Percentiles rank a stretch among this genome's conserved stretches.
Evolutionary conservation across 305 asterid genomes (phyloP).

Genomic region (Fraxinus platypoda): DNA sequence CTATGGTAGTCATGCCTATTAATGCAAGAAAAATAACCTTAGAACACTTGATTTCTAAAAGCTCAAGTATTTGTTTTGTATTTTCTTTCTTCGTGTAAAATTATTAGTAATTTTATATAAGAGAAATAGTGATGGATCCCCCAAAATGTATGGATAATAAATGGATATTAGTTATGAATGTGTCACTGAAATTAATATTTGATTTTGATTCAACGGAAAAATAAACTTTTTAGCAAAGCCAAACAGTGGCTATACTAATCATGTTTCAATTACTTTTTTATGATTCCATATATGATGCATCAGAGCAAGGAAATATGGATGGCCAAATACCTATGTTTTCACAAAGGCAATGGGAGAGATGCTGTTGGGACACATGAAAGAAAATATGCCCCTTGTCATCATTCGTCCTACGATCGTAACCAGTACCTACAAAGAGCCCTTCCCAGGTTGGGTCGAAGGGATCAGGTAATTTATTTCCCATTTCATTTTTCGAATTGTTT

Average conservation of each 20-base stretch:
- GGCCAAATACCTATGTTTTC: slow-evolving; percentile 91
- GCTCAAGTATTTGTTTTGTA: not conserved
- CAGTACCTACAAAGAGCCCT: slow-evolving; percentile 77
- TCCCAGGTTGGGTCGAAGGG: slow-evolving; percentile 98
- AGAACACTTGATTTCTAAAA: not conserved
- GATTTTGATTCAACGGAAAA: not conserved
- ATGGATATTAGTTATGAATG: not conserved
- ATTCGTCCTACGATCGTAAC: slow-evolving; percentile 79
- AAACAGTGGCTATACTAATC: not conserved
- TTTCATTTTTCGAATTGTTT: not conserved
- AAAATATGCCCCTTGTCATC: slow-evolving; percentile 53
- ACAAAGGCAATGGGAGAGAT: slow-evolving; percentile 90
- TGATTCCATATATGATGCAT: not conserved
- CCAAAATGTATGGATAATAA: not conserved
- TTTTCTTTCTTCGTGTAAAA: not conserved
- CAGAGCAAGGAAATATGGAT: slow-evolving; percentile 80
- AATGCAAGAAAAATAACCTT: not conserved
- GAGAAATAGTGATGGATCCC: not conserved
- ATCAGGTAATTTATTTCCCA: slow-evolving; percentile 44
- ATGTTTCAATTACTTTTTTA: not conserved
- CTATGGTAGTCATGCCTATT: not conserved
- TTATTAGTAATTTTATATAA: too few species aligned
- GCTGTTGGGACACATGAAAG: slow-evolving; percentile 52
- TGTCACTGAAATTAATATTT: too few species aligned
- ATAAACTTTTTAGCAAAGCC: not conserved